Percentiles rank a stretch among this genome's conserved stretches.
These are phyloP conservation scores for Aspergillus novofumigatus DNA, from an alignment of 2,329 filamentous ascomycete genomes.

Conservation along the genomic window DNA sequence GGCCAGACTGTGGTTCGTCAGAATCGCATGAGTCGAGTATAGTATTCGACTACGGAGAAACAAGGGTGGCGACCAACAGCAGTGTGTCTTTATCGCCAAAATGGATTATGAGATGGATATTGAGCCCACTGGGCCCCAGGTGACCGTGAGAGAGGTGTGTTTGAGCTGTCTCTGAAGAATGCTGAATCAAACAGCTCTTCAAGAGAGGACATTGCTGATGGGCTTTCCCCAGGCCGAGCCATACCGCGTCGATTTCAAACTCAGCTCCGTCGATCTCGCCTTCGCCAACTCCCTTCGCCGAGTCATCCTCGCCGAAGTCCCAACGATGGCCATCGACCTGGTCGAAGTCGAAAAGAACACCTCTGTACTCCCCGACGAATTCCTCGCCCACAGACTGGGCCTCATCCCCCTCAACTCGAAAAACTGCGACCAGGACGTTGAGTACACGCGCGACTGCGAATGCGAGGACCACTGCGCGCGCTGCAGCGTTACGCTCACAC, in stretches of 20 bases:
- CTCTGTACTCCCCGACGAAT: conserved; percentile 94
- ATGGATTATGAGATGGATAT: conserved; percentile 48
- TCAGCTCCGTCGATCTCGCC: conserved; percentile 81
- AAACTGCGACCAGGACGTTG: conserved; percentile 71
- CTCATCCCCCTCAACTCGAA: conserved; percentile 83
- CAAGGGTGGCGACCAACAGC: conserved; percentile 16
- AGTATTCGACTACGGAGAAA: not conserved
- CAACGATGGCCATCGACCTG: conserved; percentile 89
- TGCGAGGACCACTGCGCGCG: conserved; percentile 93
- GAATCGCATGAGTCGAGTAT: not conserved
- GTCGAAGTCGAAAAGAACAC: conserved; percentile 92
- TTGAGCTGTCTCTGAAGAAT: not conserved
- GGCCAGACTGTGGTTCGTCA: not conserved
- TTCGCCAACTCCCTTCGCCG: conserved; percentile 92
- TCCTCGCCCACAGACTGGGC: conserved; percentile 87
- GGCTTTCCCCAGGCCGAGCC: conserved; percentile 60
- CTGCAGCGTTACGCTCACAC: conserved; percentile 78
- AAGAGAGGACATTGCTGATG: not conserved
- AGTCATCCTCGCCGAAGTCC: conserved; percentile 87
- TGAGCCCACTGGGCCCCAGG: conserved; percentile 45
- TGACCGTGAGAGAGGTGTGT: conserved; percentile 45
- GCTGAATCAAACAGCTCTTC: not conserved
- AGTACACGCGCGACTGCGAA: conserved; percentile 90
- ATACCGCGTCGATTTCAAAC: conserved; percentile 83
- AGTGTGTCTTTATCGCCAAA: conserved; percentile 19